Percentiles rank a stretch among this genome's conserved stretches.
Evolutionary conservation across 1,139 yeast species (phyloP).

Genomic region (Diutina sp.): DNA sequence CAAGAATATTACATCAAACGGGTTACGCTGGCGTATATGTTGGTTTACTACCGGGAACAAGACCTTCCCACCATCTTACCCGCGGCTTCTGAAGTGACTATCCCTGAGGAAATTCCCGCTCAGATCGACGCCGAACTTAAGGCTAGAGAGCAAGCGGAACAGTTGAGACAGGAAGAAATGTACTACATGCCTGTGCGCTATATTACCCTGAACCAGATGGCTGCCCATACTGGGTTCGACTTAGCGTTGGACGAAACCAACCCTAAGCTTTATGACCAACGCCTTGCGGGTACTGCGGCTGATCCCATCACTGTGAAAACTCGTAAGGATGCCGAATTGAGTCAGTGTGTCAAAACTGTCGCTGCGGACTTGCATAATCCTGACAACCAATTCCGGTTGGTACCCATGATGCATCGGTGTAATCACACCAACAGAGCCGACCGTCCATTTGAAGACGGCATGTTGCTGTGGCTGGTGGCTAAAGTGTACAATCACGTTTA

Average conservation of each 20-base stretch:
- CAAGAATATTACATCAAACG: conserved; percentile 56
- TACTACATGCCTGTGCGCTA: conserved; percentile 52
- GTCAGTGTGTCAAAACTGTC: conserved; percentile 36
- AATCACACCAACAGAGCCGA: conserved; percentile 66
- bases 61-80: conserved; percentile 48
- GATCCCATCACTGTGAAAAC: conserved; percentile 38
- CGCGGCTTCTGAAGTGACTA: conserved; percentile 29
- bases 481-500: conserved; percentile 30
- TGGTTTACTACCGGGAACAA: conserved; percentile 73
- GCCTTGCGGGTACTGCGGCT: conserved; percentile 17
- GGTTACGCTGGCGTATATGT: conserved; percentile 93
- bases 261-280: conserved; percentile 25
- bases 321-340: conserved; percentile 43
- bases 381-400: conserved; percentile 34
- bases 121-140: conserved; percentile 51
- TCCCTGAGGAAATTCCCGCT: conserved; percentile 60
- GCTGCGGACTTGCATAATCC: conserved; percentile 29
- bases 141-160: conserved; percentile 42
- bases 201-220: conserved; percentile 38
- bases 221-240: conserved; percentile 63
- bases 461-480: conserved; percentile 15
- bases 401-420: conserved; percentile 58
- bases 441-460: conserved; percentile 28
- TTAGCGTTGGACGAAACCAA: conserved; percentile 46
- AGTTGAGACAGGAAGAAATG: conserved; percentile 69